phyloP scores from a whole-genome alignment of 371 early-diverging fungal species.

The Apophysomyces elegans region DNA sequence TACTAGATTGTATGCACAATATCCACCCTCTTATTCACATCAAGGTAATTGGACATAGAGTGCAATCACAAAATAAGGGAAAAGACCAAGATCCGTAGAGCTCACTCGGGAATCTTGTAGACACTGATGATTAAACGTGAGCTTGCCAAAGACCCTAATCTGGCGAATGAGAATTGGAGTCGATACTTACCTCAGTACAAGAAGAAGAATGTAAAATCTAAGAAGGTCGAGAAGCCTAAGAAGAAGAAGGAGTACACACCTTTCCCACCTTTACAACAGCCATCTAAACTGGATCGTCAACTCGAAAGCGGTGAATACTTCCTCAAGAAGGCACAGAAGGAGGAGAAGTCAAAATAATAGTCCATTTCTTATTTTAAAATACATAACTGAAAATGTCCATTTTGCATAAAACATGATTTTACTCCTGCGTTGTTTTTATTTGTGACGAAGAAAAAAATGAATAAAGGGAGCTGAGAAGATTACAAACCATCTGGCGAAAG shows the following conservation, averaged over 20 bases:
- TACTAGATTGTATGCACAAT: slow-evolving; percentile 98
- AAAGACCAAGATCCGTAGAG: too few species aligned
- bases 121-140: slow-evolving; percentile 99
- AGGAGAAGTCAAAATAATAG: slow-evolving; percentile 5
- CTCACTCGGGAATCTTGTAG: slow-evolving; percentile 26
- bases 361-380: neutral
- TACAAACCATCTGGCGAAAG: too few species aligned
- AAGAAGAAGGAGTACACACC: slow-evolving; percentile 33
- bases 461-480: too few species aligned
- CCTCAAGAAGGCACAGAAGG: slow-evolving; percentile 44
- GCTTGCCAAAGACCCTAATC: slow-evolving; percentile 94
- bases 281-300: slow-evolving; percentile 92
- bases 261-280: slow-evolving; percentile 61
- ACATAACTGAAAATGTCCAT: neutral
- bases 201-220: slow-evolving; percentile 33
- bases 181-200: slow-evolving; percentile 98
- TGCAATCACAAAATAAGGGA: neutral
- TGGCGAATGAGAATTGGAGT: slow-evolving; percentile 98
- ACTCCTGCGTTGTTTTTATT: neutral
- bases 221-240: slow-evolving; percentile 16
- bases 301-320: slow-evolving; percentile 97
- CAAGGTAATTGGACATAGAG: slow-evolving; percentile 63
- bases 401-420: neutral
- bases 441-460: neutral
- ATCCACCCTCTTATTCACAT: slow-evolving; percentile 99